Evolutionary conservation across 768 basidiomycete genomes (phyloP), one percentile per base, ranked within the genome.

Genomic region (Russula olivacea): DNA sequence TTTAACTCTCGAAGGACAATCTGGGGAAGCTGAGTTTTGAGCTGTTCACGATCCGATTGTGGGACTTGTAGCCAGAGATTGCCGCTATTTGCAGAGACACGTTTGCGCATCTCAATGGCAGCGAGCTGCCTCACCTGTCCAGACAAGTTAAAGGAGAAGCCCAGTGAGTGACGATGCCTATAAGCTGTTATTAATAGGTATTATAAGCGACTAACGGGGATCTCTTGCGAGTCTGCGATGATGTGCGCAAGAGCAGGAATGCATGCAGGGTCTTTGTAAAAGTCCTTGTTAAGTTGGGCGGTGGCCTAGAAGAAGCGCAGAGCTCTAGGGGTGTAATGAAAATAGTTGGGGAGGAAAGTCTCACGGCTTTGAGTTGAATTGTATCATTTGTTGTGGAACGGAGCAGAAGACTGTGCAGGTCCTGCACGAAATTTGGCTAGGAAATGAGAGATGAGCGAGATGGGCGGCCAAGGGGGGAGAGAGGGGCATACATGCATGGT

Each of bases 101-200:
- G 90, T 80, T 99, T 99, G 69, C 96, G 83, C 73, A 98, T 81
- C 76, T 99, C 97, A 59, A 98, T 94, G 9, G 95, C 94, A 53
- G 95, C 92, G 23, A 99, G 83, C 84, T 99, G 97, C 65, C 94
- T 91, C 66, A 98, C 86, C 95, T 99, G 56, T 28, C 14, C 1
- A 11, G 11, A 55, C 14, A 47, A 52, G 10, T 2, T 40, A 19
- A 64, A 32, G 9, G 15, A 15, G 28, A 10, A 56, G 54, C 21
- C 43, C 17, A 40, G 57, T 47, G 45, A 14, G 30, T 17, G 10
- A 57, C 10, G 21, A 45, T 19, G 23, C 12, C n/a, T 23, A 19
- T 5, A 21, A 43, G 38, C 11, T 34, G 32, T 1, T 14, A 38
- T 52, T 47, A 11, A 19, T 21, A 45, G 3, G 34, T 12, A 36